Evolutionary conservation across 2,329 filamentous ascomycete genomes (phyloP).

Genomic region (Colletotrichum tropicicola): DNA sequence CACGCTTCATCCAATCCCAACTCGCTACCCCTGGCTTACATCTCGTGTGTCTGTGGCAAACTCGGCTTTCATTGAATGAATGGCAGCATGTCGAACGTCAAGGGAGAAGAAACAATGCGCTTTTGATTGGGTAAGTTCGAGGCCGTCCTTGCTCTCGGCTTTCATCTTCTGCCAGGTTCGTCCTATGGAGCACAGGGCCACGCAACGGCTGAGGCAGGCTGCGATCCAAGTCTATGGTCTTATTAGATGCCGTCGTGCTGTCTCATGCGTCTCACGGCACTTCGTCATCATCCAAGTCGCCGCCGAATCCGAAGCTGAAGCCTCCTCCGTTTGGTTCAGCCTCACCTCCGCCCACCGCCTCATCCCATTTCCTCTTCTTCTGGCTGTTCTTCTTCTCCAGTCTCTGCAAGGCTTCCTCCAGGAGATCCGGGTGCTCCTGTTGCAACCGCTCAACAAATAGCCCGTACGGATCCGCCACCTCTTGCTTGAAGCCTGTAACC

Average conservation of each 20-base stretch:
- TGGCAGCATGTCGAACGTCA: no score
- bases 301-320: constrained; percentile 66
- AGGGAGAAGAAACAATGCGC: no score
- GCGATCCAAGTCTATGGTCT: not conserved
- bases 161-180: no score
- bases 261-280: constrained; percentile 11
- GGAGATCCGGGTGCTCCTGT: constrained; percentile 70
- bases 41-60: no score
- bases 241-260: not conserved
- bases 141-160: no score
- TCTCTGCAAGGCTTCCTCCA: constrained; percentile 71
- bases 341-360: constrained; percentile 66
- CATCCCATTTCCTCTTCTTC: constrained; percentile 89
- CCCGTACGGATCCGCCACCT: constrained; percentile 76
- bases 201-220: no score
- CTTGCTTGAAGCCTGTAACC: constrained; percentile 83
- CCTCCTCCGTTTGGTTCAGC: constrained; percentile 45
- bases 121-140: no score
- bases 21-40: no score
- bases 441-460: constrained; percentile 78
- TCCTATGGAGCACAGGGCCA: no score
- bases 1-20: no score
- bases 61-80: no score
- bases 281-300: constrained; percentile 54
- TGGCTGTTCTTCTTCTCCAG: constrained; percentile 69